Base-by-base conservation (phyloP, 2,329 filamentous ascomycete species). In the Fusarium praegraminearum region DNA sequence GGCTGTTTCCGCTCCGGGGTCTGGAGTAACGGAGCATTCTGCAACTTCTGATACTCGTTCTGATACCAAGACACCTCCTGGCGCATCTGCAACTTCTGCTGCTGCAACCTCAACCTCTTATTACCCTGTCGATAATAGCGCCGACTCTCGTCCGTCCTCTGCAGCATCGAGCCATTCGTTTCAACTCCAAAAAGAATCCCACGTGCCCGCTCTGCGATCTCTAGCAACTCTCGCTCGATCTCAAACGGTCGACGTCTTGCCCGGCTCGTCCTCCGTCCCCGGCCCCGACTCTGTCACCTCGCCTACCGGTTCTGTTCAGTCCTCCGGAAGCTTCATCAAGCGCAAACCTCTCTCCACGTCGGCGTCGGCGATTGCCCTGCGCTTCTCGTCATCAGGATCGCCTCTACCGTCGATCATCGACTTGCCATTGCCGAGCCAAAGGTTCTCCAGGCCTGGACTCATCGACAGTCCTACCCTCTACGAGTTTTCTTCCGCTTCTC, bases 381-480 rank as follows among this genome's bases (percentile, higher is more conserved):
- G 72, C 62, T 74, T 68, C 60, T 76, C 72, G 36, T 74, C 72
- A 36, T 73, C 75, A 24, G 68, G 67, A 41, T 75, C 70, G 36
- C 52, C 70, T 47, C 53, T 74, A n/a, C 73, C 74, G 12, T 78
- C 79, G 38, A 78, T 73, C 50, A 76, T 80, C 54, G 80, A 83
- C 78, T 85, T 24, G 80, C 82, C 49, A 43, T 81, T 81, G 65
- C 84, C 86, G n/a, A 84, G 85, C 49, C 82, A 84, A 65, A 79
- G 86, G 51, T 87, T 86, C 74, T 82, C 82, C n/a, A 82, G 87
- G 65, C 83, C 85, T 33, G 85, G 79, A 71, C 85, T 86, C 16
- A 76, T 88, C 57, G 87, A 90, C 76, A 89, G 87, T 75, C 87
- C 87, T 65, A 89, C 86, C 33, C 79, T 90, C 50, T 89, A 90